Conservation (phyloP, 768 basidiomycete species). For the Lentinula sp. region DNA sequence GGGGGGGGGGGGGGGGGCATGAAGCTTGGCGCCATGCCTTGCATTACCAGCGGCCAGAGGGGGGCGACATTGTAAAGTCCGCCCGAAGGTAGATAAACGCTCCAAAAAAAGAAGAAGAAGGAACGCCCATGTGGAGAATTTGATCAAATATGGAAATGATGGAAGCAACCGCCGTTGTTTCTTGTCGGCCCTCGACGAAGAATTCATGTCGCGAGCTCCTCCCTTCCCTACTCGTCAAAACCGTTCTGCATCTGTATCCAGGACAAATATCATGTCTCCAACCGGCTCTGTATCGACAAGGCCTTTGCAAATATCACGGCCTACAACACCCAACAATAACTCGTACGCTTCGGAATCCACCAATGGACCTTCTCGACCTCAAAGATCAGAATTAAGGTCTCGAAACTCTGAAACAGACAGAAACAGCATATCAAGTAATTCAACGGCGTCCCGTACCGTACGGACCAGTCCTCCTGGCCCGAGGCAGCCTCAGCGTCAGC, state of each 20-base stretch:
- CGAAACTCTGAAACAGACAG: conserved; percentile 45
- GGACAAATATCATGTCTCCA: conserved; percentile 33
- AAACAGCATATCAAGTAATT: conserved; percentile 13
- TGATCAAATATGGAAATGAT: background rate
- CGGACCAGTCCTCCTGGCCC: conserved; percentile 19
- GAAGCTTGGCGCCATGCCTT: no score
- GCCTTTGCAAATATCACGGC: conserved; percentile 59
- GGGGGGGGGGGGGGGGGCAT: no score
- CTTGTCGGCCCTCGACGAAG: background rate
- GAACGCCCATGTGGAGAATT: background rate
- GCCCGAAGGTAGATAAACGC: no score
- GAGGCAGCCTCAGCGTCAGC: conserved; percentile 8
- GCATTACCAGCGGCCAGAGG: no score
- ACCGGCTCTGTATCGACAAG: conserved; percentile 33
- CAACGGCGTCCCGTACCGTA: conserved; percentile 16
- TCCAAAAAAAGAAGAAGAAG: no score
- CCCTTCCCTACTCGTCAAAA: conserved; percentile 49
- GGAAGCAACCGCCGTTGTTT: background rate
- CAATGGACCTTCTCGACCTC: conserved; percentile 57
- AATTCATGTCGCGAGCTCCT: conserved; percentile 51
- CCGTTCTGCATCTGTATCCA: conserved; percentile 36
- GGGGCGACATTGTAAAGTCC: no score
- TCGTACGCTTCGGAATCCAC: conserved; percentile 14
- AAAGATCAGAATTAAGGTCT: conserved; percentile 59
- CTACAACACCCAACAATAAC: conserved; percentile 45